Evolutionary conservation across 2,329 filamentous ascomycete species (phyloP).

Genomic region (Calonectria pseudoturangicola): DNA sequence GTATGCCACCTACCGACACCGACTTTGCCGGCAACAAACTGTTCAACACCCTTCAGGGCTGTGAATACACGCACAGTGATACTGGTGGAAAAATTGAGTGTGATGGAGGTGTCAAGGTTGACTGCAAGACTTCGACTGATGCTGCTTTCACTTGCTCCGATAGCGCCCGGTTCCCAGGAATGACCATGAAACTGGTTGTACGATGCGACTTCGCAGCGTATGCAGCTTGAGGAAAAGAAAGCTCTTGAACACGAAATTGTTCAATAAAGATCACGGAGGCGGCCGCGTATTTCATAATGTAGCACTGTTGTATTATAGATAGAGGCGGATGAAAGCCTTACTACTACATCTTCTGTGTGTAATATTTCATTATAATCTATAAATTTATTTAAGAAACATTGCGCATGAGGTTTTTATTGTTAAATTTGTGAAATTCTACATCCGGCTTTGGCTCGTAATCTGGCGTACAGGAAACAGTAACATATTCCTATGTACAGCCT

Average conservation of each 20-base stretch:
- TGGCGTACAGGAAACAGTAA: too few relatives aligned
- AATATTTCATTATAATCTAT: neutral
- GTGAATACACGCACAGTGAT: neutral
- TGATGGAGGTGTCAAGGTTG: slow-evolving; percentile 5
- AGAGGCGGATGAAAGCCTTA: neutral
- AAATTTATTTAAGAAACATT: neutral
- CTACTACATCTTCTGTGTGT: neutral
- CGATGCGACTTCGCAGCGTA: neutral
- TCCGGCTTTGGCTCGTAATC: too few relatives aligned
- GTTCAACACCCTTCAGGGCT: neutral
- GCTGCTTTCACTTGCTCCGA: neutral
- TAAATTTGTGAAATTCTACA: too few relatives aligned
- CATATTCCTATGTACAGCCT: too few relatives aligned
- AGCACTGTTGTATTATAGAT: neutral
- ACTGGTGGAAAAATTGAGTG: slow-evolving; percentile 1
- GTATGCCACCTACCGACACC: neutral
- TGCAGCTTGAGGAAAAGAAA: neutral
- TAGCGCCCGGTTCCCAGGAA: neutral
- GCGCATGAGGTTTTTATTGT: too few relatives aligned
- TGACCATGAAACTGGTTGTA: neutral
- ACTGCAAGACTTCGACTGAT: slow-evolving; percentile 11
- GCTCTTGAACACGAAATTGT: neutral
- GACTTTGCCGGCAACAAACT: neutral
- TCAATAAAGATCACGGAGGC: neutral
- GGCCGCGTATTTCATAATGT: neutral